phyloP scores from a whole-genome alignment of 345 rosid genomes.

The Melaleuca alternifolia region DNA sequence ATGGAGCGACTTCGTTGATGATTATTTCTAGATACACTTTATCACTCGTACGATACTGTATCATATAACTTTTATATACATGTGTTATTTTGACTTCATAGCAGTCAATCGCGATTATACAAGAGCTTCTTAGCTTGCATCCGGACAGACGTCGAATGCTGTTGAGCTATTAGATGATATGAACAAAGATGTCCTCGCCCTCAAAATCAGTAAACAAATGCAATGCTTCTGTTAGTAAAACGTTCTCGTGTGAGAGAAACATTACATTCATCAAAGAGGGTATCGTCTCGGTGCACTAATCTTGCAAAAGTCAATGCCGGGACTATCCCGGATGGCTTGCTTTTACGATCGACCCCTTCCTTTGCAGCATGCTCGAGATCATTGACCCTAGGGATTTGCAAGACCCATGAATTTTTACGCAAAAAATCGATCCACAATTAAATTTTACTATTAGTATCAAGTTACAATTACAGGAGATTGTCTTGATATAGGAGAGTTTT shows the following conservation, averaged over 20 bases:
- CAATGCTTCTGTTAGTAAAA: neutral
- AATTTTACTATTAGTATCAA: neutral
- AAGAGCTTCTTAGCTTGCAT: neutral
- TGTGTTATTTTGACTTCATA: neutral
- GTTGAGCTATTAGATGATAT: neutral
- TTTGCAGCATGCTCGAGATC: neutral
- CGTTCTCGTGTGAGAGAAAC: neutral
- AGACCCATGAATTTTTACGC: neutral
- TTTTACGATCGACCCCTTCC: neutral
- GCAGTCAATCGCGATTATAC: accelerated
- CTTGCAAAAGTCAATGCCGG: neutral
- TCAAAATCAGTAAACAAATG: neutral
- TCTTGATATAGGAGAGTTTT: neutral
- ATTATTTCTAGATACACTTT: neutral
- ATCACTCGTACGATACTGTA: neutral
- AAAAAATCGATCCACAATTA: neutral
- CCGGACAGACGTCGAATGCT: neutral
- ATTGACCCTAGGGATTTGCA: neutral
- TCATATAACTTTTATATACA: neutral
- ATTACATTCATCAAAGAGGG: neutral
- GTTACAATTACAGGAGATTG: neutral
- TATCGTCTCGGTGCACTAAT: neutral
- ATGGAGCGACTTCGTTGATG: neutral
- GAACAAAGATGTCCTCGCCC: neutral
- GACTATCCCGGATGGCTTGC: neutral